Percentiles rank a stretch among this genome's conserved stretches.
phyloP scores from a whole-genome alignment of 352 stramenopile genomes.

The Aphanomyces stellatus region DNA sequence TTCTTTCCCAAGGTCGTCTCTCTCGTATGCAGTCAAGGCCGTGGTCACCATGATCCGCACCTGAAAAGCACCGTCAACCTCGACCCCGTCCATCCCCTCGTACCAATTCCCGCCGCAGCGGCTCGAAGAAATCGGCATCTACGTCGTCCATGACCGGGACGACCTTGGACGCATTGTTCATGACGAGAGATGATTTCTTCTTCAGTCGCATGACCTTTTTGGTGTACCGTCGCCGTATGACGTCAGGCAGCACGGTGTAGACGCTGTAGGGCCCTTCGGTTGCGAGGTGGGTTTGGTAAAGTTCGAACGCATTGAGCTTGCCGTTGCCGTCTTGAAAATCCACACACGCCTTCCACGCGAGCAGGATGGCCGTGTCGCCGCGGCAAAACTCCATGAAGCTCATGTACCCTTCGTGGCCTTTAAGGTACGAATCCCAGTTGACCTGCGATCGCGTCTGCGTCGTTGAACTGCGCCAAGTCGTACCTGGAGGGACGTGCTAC shows the following conservation, averaged over 20 bases:
- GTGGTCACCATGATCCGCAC: not conserved
- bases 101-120: slow-evolving; percentile 12
- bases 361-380: not conserved
- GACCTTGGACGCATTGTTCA: not conserved
- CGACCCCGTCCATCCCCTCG: not conserved
- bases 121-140: slow-evolving; percentile 11
- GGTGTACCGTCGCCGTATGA: slow-evolving; percentile 8
- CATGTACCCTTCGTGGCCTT: not conserved
- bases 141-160: not conserved
- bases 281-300: slow-evolving; percentile 11
- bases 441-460: not conserved
- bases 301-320: slow-evolving; percentile 1
- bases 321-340: not conserved
- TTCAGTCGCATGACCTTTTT: slow-evolving; percentile 8
- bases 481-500: slow-evolving; percentile 14
- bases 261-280: not conserved
- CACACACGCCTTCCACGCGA: slow-evolving; percentile 14
- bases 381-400: slow-evolving; percentile 17
- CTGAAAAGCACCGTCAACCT: not conserved
- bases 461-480: not conserved
- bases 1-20: slow-evolving; percentile 11
- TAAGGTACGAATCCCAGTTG: slow-evolving; percentile 15
- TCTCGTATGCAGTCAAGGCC: not conserved
- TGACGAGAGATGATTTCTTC: slow-evolving; percentile 13
- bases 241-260: not conserved